These are phyloP conservation scores for Paramecium caudatum DNA, from an alignment of 73 alveolate genomes.

Conservation along the genomic window DNA sequence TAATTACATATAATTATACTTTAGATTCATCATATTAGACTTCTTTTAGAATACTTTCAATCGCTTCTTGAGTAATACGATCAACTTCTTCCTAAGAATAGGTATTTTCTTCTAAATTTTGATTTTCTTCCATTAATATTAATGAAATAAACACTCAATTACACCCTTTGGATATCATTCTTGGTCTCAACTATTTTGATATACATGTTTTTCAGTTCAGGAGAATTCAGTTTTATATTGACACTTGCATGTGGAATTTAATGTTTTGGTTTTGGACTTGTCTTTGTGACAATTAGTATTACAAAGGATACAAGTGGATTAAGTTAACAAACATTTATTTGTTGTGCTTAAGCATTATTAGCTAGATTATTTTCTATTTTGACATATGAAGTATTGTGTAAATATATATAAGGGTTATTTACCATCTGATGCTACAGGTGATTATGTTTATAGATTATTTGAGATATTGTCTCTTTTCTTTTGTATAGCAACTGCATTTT, in stretches of 20 bases:
- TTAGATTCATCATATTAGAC: constrained; percentile 50
- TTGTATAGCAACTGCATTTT: constrained; percentile 17
- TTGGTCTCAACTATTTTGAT: constrained; percentile 39
- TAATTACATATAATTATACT: background rate
- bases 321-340: constrained; percentile 78
- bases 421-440: constrained; percentile 78
- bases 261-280: constrained; percentile 74
- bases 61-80: constrained; percentile 20
- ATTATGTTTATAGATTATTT: constrained; percentile 72
- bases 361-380: constrained; percentile 76
- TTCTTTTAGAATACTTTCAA: constrained; percentile 48
- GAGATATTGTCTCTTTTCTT: constrained; percentile 75
- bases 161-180: constrained; percentile 54
- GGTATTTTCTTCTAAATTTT: constrained; percentile 64
- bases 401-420: constrained; percentile 60
- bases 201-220: constrained; percentile 68
- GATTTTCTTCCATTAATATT: constrained; percentile 60
- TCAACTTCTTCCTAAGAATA: constrained; percentile 69
- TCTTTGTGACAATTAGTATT: constrained; percentile 13
- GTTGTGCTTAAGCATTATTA: constrained; percentile 73
- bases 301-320: constrained; percentile 74
- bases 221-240: constrained; percentile 70
- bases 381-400: constrained; percentile 58
- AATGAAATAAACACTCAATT: constrained; percentile 31
- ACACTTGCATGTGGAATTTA: constrained; percentile 68